Percentiles rank a stretch among this genome's conserved stretches.
phyloP scores from a whole-genome alignment of 495 filamentous ascomycete genomes.

The Clohesyomyces aquaticus region DNA sequence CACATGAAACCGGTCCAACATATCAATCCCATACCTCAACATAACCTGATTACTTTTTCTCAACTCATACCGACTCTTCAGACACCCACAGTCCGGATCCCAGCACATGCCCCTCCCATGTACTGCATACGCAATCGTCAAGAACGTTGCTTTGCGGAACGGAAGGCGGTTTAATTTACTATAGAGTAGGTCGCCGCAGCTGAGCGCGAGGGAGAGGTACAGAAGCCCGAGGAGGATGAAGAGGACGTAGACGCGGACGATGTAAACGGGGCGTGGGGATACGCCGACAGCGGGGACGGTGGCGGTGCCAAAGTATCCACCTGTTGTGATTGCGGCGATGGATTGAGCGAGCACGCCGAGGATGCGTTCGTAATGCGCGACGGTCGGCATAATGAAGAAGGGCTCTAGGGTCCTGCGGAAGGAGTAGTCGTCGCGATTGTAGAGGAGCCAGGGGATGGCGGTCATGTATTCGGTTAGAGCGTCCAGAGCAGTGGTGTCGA shows the following conservation, averaged over 20 bases:
- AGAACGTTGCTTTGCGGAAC: constrained; percentile 21
- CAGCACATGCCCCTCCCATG: constrained; percentile 14
- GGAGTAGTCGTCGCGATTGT: constrained; percentile 14
- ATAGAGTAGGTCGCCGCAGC: constrained; percentile 10
- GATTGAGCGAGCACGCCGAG: constrained; percentile 13
- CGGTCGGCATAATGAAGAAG: constrained; percentile 21
- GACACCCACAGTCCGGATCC: constrained; percentile 16
- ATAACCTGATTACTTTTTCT: constrained; percentile 3
- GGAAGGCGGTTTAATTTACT: constrained; percentile 6
- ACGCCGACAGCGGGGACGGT: constrained; percentile 13
- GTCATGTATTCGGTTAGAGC: constrained; percentile 20
- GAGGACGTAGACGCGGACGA: constrained; percentile 4
- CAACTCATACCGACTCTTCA: constrained; percentile 14
- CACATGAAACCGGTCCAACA: constrained; percentile 17
- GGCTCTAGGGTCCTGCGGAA: constrained; percentile 23
- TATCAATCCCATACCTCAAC: constrained; percentile 21
- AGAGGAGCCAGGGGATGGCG: constrained; percentile 18
- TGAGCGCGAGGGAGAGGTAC: constrained; percentile 1
- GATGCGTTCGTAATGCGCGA: constrained; percentile 15
- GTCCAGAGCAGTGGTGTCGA: constrained; percentile 18
- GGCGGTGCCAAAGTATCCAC: constrained; percentile 18
- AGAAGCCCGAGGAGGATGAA: not conserved
- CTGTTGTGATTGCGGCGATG: constrained; percentile 11
- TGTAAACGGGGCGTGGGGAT: constrained; percentile 4
- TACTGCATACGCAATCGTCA: constrained; percentile 22